Percentiles rank a stretch among this genome's conserved stretches.
phyloP scores from a whole-genome alignment of 1,284 basidiomycete genomes.

The Irpex sp. region DNA sequence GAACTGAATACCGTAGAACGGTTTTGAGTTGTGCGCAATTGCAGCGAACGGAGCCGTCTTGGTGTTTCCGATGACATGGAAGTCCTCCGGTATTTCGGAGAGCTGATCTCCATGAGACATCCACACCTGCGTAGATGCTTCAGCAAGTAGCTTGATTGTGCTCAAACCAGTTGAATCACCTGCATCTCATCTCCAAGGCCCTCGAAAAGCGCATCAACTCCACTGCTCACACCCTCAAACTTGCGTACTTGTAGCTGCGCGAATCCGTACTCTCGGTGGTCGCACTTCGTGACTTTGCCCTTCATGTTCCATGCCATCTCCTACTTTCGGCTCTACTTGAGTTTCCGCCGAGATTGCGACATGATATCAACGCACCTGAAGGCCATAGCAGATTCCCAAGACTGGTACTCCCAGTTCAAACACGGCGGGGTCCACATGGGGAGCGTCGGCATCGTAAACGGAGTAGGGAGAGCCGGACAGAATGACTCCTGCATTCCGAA shows the following conservation, averaged over 20 bases:
- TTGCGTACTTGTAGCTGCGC: constrained; percentile 78
- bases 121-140: constrained; percentile 73
- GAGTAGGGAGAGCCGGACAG: constrained; percentile 98
- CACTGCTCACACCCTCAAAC: constrained; percentile 33
- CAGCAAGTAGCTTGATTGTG: constrained; percentile 1
- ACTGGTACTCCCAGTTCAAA: constrained; percentile 89
- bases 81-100: constrained; percentile 74
- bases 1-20: constrained; percentile 97
- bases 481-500: constrained; percentile 71
- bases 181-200: constrained; percentile 80
- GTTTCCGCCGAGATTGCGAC: background rate
- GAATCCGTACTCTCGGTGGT: constrained; percentile 94
- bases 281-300: constrained; percentile 84
- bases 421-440: constrained; percentile 94
- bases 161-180: constrained; percentile 37
- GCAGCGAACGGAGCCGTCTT: constrained; percentile 90
- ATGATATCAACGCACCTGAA: constrained; percentile 55
- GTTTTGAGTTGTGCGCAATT: constrained; percentile 86
- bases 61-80: constrained; percentile 87
- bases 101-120: constrained; percentile 99
- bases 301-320: constrained; percentile 92
- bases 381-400: constrained; percentile 96
- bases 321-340: constrained; percentile 32
- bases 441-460: constrained; percentile 91
- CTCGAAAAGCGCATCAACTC: constrained; percentile 78